Evolutionary conservation across 2,329 filamentous ascomycete species (phyloP), one percentile per base, ranked within the genome.

Genomic region (Talaromyces atroroseus): DNA sequence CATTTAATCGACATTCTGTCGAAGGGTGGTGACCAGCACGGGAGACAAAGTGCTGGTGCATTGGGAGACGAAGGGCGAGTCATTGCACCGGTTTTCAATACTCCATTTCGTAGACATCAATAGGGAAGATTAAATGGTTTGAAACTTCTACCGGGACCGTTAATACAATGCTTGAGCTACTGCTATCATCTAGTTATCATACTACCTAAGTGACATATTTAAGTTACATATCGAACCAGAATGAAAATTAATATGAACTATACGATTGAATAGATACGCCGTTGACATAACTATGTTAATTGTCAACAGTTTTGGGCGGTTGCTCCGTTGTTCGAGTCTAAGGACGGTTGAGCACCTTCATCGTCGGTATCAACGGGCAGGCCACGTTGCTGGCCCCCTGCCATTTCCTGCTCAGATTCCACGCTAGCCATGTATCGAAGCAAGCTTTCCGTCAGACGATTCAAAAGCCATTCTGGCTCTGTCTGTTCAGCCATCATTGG

Each of bases 381-480:
- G 45, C 40, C 10, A 18, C 8, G 26, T 18, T 1, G 50, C 20
- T 14, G 7, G 26, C 14, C 24, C 8, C n/a, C 26, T 11, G 6
- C 49, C 18, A 4, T 40, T 40, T 42, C 52, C 36, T 40, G 18
- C 11, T 42, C 44, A 5, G 23, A 48, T 36, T 54, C 52, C n/a
- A 54, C 18, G 23, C 59, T 63, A 26, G 64, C 64, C 46, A 70
- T 60, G 59, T 76, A 79, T 38, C 79, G 70, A 11, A 78, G 70
- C 64, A 89, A 67, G 65, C 84, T 87, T 68, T 87, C 84, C 64
- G 82, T 85, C 12, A 89, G 69, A 34, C 84, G 76, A 66, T 86
- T 81, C 2, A 89, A 71, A 55, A 89, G 72, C 81, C 86, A 89
- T 66, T 88, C 83, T 0, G 83, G 77, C 70, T 89, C 86, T 6